phyloP scores from a whole-genome alignment of 2,329 filamentous ascomycete genomes.

The Sclerotinia spermophila region DNA sequence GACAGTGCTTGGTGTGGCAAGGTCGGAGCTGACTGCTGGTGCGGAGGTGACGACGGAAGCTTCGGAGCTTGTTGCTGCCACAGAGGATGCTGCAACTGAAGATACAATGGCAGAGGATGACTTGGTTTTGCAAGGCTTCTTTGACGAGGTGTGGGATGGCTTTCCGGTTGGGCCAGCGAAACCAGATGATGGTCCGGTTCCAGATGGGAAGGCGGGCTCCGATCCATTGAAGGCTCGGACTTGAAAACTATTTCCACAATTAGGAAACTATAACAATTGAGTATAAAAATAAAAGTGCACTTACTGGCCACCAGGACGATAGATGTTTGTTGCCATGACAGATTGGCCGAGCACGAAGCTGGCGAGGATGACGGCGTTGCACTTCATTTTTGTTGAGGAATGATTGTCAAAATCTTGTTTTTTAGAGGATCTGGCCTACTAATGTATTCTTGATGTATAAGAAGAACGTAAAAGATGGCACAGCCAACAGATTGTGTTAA shows the following conservation, averaged over 20 bases:
- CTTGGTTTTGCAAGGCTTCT: constrained; percentile 13
- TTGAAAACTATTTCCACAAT: neutral
- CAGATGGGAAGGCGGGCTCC: neutral
- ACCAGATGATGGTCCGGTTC: neutral
- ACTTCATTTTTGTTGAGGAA: constrained; percentile 14
- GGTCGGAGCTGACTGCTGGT: neutral
- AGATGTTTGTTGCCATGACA: constrained; percentile 14
- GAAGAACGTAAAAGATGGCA: constrained; percentile 14
- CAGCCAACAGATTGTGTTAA: constrained; percentile 12
- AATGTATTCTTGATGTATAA: neutral
- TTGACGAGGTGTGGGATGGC: neutral
- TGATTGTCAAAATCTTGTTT: neutral
- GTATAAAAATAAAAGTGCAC: neutral
- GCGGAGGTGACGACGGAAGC: neutral
- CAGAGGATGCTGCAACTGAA: neutral
- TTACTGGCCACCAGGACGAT: constrained; percentile 15
- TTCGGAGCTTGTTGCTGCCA: neutral
- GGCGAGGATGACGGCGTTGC: constrained; percentile 15
- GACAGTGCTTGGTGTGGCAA: constrained; percentile 1
- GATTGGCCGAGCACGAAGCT: constrained; percentile 18
- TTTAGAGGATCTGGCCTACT: constrained; percentile 12
- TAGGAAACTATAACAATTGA: neutral
- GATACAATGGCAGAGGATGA: constrained; percentile 4
- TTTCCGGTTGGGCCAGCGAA: neutral
- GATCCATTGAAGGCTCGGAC: constrained; percentile 1